Percentiles rank a stretch among this genome's conserved stretches.
Conservation (phyloP, 1,284 basidiomycete species). For the Ustilago hordei region DNA sequence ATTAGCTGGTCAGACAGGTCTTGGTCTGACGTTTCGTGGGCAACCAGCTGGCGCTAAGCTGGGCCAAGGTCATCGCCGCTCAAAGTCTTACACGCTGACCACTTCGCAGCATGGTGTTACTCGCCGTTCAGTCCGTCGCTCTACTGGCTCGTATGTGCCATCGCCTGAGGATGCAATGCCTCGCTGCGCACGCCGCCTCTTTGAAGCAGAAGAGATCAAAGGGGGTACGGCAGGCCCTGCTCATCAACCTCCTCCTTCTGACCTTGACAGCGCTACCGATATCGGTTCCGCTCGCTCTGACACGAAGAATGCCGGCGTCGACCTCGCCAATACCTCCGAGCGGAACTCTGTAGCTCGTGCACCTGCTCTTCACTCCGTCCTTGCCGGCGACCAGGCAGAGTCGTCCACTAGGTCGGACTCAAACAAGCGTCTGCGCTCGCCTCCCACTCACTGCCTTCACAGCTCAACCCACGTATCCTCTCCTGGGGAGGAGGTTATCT, state of each 20-base stretch:
- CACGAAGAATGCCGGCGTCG: slow-evolving; percentile 28
- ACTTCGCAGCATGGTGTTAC: slow-evolving; percentile 7
- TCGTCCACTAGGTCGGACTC: not conserved
- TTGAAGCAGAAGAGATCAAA: not conserved
- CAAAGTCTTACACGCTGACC: slow-evolving; percentile 32
- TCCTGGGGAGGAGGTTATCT: slow-evolving; percentile 24
- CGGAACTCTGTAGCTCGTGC: slow-evolving; percentile 1
- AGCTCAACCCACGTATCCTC: not conserved
- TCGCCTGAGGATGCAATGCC: slow-evolving; percentile 16
- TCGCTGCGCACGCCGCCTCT: slow-evolving; percentile 34
- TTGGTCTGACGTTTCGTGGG: slow-evolving; percentile 26
- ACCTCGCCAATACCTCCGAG: not conserved
- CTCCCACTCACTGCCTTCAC: not conserved
- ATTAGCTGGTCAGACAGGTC: slow-evolving; percentile 10
- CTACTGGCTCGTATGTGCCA: slow-evolving; percentile 23
- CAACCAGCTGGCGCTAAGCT: slow-evolving; percentile 5
- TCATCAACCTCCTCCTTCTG: not conserved
- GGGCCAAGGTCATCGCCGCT: slow-evolving; percentile 38
- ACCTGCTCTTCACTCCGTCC: slow-evolving; percentile 14
- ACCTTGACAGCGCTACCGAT: slow-evolving; percentile 20
- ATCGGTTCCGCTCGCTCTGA: slow-evolving; percentile 30
- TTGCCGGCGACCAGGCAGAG: slow-evolving; percentile 9
- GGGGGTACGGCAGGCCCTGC: not conserved
- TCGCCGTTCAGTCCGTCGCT: slow-evolving; percentile 18
- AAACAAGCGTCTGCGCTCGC: slow-evolving; percentile 4